Conservation (phyloP, 257 asterid species). For the Solanum pimpinellifolium region DNA sequence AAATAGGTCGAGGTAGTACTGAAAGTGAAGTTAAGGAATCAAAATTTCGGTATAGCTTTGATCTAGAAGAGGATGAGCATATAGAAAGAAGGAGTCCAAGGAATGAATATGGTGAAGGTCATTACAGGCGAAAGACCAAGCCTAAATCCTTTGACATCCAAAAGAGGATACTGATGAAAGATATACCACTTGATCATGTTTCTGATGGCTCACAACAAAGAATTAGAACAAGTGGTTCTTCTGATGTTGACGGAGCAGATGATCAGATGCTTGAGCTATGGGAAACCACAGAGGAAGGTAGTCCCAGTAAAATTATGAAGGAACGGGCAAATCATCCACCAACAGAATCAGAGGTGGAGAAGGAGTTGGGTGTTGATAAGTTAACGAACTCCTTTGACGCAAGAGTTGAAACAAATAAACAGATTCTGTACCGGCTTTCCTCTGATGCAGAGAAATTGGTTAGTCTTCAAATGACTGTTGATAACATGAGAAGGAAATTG, state of each 20-base stretch:
- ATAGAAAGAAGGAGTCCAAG: slow-evolving; percentile 3
- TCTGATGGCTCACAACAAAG: slow-evolving; percentile 27
- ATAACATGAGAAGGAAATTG: slow-evolving; percentile 40
- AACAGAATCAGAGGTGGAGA: slow-evolving; percentile 59
- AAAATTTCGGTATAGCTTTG: slow-evolving; percentile 27
- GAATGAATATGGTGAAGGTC: slow-evolving; percentile 19
- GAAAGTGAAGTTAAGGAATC: slow-evolving; percentile 26
- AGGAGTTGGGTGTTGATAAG: slow-evolving; percentile 56
- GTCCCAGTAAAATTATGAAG: slow-evolving; percentile 20
- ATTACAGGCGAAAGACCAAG: slow-evolving; percentile 28
- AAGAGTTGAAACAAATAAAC: slow-evolving; percentile 24
- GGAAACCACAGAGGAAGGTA: slow-evolving; percentile 22
- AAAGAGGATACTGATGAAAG: slow-evolving; percentile 53
- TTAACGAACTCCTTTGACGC: slow-evolving; percentile 21
- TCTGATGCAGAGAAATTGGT: slow-evolving; percentile 56
- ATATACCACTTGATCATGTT: slow-evolving; percentile 75
- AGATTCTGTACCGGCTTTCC: slow-evolving; percentile 51
- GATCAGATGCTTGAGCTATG: slow-evolving; percentile 71
- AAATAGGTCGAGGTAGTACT: slow-evolving; percentile 8
- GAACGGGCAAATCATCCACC: slow-evolving; percentile 28
- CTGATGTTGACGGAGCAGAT: slow-evolving; percentile 17
- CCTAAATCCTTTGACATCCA: slow-evolving; percentile 29
- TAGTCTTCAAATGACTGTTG: slow-evolving; percentile 36
- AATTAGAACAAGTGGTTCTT: slow-evolving; percentile 13
- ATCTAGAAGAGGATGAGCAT: slow-evolving; percentile 19